Evolutionary conservation across 2,329 filamentous ascomycete genomes (phyloP).

Genomic region (Fusarium hainanense): DNA sequence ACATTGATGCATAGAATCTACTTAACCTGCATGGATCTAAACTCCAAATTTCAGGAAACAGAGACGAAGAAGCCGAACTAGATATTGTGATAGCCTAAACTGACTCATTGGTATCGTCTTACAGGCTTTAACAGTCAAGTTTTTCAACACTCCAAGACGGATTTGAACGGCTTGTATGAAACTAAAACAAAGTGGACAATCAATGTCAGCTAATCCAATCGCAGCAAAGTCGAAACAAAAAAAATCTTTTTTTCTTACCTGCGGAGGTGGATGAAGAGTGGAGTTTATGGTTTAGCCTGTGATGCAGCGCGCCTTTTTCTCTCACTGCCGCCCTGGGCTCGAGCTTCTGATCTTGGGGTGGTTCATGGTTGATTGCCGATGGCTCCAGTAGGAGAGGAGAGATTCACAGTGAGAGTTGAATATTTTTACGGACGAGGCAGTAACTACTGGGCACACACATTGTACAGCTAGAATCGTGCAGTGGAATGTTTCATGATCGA

Average conservation of each 20-base stretch:
- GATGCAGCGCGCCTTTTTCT: conserved; percentile 27
- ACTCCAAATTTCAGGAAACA: not conserved
- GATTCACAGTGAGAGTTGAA: conserved; percentile 3
- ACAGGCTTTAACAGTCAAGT: not conserved
- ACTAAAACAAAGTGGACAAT: conserved; percentile 21
- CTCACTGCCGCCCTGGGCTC: conserved; percentile 25
- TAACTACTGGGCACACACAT: not conserved
- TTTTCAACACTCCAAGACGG: conserved; percentile 18
- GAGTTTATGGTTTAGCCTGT: conserved; percentile 24
- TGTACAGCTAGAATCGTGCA: conserved; percentile 9
- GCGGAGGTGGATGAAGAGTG: conserved; percentile 38
- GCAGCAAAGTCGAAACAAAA: conserved; percentile 22
- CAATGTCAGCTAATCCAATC: conserved; percentile 20
- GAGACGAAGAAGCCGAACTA: not conserved
- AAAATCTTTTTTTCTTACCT: conserved; percentile 24
- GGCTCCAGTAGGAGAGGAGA: not conserved
- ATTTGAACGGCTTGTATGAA: conserved; percentile 24
- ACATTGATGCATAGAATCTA: conserved; percentile 11
- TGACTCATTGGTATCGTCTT: not conserved
- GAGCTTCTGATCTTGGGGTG: conserved; percentile 23
- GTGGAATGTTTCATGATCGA: conserved; percentile 2
- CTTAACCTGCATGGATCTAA: not conserved
- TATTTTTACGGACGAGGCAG: not conserved
- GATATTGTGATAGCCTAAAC: not conserved
- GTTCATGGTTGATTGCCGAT: conserved; percentile 14